Evolutionary conservation across 164 flowering plant species (phyloP).

Genomic region (Vitis labrusca): DNA sequence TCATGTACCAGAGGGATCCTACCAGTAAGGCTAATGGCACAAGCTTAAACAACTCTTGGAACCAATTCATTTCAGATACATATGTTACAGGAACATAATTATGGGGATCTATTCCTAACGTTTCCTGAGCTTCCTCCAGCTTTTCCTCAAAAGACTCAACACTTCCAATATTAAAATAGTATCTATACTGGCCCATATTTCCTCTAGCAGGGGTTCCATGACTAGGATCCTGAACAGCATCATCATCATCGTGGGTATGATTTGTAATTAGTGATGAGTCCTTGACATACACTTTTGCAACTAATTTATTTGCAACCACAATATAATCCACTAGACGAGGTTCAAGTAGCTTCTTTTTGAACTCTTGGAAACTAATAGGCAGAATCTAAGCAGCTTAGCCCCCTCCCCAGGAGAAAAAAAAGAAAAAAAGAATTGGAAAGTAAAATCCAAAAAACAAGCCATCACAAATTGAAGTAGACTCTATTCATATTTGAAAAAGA

Average conservation of each 20-base stretch:
- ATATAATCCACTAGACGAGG: slow-evolving; percentile 27
- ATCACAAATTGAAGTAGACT: too few species aligned
- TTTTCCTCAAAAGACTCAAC: slow-evolving; percentile 87
- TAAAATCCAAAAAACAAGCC: not conserved
- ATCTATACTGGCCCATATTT: slow-evolving; percentile 46
- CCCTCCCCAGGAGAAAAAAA: not conserved
- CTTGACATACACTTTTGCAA: slow-evolving; percentile 21
- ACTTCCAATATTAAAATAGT: slow-evolving; percentile 65
- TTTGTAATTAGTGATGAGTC: slow-evolving; percentile 19
- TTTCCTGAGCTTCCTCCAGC: slow-evolving; percentile 91
- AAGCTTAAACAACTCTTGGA: slow-evolving; percentile 74
- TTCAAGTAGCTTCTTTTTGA: slow-evolving; percentile 26
- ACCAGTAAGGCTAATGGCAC: slow-evolving; percentile 73
- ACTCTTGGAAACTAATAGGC: slow-evolving; percentile 32
- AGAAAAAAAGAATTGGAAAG: not conserved
- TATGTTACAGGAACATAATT: slow-evolving; percentile 87
- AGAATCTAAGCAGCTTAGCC: not conserved
- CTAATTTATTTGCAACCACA: slow-evolving; percentile 23
- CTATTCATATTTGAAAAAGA: too few species aligned
- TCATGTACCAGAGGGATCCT: slow-evolving; percentile 68
- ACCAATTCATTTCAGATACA: slow-evolving; percentile 74
- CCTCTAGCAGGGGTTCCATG: slow-evolving; percentile 30
- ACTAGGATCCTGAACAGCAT: slow-evolving; percentile 25
- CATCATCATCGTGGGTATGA: slow-evolving; percentile 28
- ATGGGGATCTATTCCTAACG: slow-evolving; percentile 79